Percentiles rank a stretch among this genome's conserved stretches.
Conservation (phyloP, 2,329 filamentous ascomycete genomes). For the Eurotiales sp. region DNA sequence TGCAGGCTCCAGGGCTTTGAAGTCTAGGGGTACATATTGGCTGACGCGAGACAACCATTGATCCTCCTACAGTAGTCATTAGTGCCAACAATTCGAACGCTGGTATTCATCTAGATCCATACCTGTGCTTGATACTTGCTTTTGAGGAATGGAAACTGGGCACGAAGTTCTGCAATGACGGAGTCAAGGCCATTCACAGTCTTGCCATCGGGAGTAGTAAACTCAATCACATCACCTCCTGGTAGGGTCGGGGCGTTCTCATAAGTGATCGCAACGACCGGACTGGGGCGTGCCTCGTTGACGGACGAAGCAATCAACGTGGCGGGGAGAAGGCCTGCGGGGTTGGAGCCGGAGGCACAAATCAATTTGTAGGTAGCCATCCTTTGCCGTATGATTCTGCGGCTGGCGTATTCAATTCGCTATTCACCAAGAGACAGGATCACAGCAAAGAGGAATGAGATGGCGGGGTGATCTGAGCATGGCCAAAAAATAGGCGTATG, state of each 20-base stretch:
- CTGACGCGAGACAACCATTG: constrained; percentile 57
- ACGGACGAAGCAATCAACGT: constrained; percentile 39
- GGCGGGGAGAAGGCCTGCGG: constrained; percentile 38
- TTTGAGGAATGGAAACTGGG: constrained; percentile 33
- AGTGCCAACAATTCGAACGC: neutral
- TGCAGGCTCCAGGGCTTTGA: constrained; percentile 74
- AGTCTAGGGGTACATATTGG: constrained; percentile 60
- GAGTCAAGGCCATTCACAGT: constrained; percentile 29
- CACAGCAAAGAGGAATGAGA: too few species aligned
- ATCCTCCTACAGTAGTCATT: constrained; percentile 31
- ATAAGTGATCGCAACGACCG: constrained; percentile 34
- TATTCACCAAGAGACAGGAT: too few species aligned
- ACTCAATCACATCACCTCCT: constrained; percentile 33
- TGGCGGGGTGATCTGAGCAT: constrained; percentile 11
- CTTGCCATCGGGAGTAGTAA: constrained; percentile 25
- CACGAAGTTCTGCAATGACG: constrained; percentile 31
- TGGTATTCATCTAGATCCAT: constrained; percentile 19
- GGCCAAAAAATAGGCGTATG: constrained; percentile 4
- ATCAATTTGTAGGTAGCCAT: constrained; percentile 34
- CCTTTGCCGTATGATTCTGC: too few species aligned
- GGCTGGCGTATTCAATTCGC: too few species aligned
- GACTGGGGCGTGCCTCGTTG: constrained; percentile 34
- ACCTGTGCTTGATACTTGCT: constrained; percentile 36
- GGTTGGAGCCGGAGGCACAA: constrained; percentile 39
- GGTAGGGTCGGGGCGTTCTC: constrained; percentile 35